Conservation (phyloP, 805 yeast species). For the Kluyveromyces nonfermentans region DNA sequence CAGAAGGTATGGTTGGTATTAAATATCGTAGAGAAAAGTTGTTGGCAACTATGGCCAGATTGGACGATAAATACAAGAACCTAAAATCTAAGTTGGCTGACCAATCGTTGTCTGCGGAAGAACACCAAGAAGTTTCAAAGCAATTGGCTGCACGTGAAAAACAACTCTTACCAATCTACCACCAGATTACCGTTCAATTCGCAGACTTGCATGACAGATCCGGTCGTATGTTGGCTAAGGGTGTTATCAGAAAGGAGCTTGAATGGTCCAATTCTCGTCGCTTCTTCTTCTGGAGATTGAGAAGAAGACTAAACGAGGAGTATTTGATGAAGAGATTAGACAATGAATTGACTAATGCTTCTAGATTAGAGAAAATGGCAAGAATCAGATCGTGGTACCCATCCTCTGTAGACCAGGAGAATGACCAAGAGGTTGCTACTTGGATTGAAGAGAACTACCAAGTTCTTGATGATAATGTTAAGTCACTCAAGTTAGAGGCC, state of each 20-base stretch:
- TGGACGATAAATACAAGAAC: constrained; percentile 66
- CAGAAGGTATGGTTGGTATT: constrained; percentile 98
- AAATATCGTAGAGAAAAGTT: constrained; percentile 93
- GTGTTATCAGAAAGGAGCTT: constrained; percentile 74
- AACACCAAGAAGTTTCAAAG: constrained; percentile 53
- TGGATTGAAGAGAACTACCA: constrained; percentile 80
- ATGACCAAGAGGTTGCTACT: constrained; percentile 69
- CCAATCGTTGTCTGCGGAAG: constrained; percentile 47
- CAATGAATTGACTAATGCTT: constrained; percentile 47
- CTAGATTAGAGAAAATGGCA: constrained; percentile 74
- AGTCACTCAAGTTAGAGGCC: constrained; percentile 55
- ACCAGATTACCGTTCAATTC: constrained; percentile 88
- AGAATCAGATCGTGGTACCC: constrained; percentile 86
- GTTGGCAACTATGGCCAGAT: constrained; percentile 81
- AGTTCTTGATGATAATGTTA: constrained; percentile 49
- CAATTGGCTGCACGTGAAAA: constrained; percentile 72
- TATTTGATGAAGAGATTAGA: constrained; percentile 69
- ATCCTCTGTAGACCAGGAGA: constrained; percentile 51
- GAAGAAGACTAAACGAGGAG: constrained; percentile 92
- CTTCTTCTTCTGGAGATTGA: constrained; percentile 96
- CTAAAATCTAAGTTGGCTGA: constrained; percentile 53
- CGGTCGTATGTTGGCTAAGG: constrained; percentile 95
- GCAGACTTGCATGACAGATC: constrained; percentile 98
- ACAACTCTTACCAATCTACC: constrained; percentile 74
- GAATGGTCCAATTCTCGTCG: constrained; percentile 87